Evolutionary conservation across 1,139 yeast genomes (phyloP), one percentile per base, ranked within the genome.

Genomic region (Citeromyces hawaiiensis): DNA sequence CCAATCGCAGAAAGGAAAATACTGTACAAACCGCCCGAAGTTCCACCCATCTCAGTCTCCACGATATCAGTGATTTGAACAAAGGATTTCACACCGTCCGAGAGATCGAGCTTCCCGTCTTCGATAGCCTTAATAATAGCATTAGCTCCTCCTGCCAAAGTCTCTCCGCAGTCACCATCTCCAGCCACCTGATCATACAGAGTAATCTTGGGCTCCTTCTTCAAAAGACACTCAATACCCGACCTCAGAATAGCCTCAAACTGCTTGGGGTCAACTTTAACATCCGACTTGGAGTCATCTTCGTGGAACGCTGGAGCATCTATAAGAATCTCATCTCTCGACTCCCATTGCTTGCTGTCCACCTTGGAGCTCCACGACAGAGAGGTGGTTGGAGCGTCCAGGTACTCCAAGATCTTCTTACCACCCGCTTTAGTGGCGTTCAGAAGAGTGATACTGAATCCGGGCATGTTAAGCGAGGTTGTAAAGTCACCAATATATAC

Each of bases 161-260:
- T 88, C 51, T 85, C 93, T 37, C 97, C 97, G 61, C 96, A 87
- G 56, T 88, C 97, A 49, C 97, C 97, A 57, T 88, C 97, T 44
- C 97, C 97, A 2, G 91, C 96, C 48, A 78, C 68, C 2, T 94
- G 83, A 52, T 88, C 97, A 49, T 82, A 78, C 45, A 75, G 71
- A 0, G 96, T 88, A 51, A 88, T 81, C 48, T 74, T 70, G 4
- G 95, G 93, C 56, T 87, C 96, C 63, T 57, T 67, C 52, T 56
- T 68, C 49, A 57, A 72, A 55, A 58, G 60, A 39, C 50, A 68
- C 50, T 63, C 44, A 48, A 83, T 71, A 25, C 83, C 88, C 5
- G 57, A 49, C 21, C 53, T 54, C 38, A 80, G 56, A 8, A 66
- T 55, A 2, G 51, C 46, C 45, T 60, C 60, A 46, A 72, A 70